Evolutionary conservation across 352 stramenopile genomes (phyloP).

Genomic region (Phytophthora boehmeriae): DNA sequence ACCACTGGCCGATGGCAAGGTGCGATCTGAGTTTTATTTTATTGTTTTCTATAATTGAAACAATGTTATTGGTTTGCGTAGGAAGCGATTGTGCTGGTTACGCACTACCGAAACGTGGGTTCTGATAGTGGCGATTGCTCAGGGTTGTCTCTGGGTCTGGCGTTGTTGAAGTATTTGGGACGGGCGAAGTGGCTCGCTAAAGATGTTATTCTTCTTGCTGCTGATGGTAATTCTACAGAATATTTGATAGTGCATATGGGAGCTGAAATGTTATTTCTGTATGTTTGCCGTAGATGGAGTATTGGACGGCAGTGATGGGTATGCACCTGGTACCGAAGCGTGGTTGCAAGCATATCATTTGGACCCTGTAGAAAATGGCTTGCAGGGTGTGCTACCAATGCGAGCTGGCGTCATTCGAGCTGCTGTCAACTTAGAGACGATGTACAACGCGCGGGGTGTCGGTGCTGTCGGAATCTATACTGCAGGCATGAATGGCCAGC

Average conservation of each 20-base stretch:
- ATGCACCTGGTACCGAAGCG: constrained; percentile 65
- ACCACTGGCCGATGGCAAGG: constrained; percentile 77
- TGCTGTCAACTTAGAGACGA: constrained; percentile 75
- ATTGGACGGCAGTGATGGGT: constrained; percentile 63
- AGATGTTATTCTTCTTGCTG: constrained; percentile 78
- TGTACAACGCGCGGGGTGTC: constrained; percentile 27
- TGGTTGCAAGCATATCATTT: constrained; percentile 79
- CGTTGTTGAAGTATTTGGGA: constrained; percentile 63
- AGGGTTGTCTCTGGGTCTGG: constrained; percentile 59
- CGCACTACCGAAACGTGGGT: constrained; percentile 72
- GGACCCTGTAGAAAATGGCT: constrained; percentile 37
- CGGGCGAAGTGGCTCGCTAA: constrained; percentile 82
- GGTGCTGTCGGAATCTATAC: constrained; percentile 62
- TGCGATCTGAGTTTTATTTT: constrained; percentile 10
- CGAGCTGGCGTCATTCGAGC: constrained; percentile 80
- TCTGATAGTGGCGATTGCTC: constrained; percentile 49
- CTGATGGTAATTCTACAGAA: constrained; percentile 51
- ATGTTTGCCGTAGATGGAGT: constrained; percentile 51
- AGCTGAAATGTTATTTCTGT: constrained; percentile 1
- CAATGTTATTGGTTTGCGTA: constrained; percentile 5
- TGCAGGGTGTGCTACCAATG: constrained; percentile 51
- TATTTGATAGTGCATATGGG: neutral
- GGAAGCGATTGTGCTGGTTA: constrained; percentile 74
- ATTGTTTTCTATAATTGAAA: constrained; percentile 1
- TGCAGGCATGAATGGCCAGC: constrained; percentile 80